These are phyloP conservation scores for Ceriops decandra DNA, from an alignment of 345 rosid species.

Conservation along the genomic window DNA sequence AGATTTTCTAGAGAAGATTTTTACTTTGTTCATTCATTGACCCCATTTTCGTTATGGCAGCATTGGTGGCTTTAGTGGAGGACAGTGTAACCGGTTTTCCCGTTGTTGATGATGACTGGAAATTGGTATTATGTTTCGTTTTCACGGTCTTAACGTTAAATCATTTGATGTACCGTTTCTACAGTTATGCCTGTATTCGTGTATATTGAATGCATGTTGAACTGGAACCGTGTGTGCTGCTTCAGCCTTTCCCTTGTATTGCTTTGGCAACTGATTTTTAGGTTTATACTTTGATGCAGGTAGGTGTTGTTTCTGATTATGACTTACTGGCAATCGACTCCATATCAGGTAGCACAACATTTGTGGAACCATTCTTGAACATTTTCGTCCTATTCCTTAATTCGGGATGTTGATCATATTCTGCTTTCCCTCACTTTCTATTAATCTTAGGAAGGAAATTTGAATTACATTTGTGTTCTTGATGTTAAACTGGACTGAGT, in stretches of 20 bases:
- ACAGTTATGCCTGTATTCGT: too few relatives aligned
- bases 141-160: background rate
- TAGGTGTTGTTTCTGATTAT: constrained; percentile 97
- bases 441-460: too few relatives aligned
- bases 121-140: background rate
- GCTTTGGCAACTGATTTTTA: constrained; percentile 1
- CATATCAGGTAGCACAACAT: constrained; percentile 57
- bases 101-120: background rate
- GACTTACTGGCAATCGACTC: constrained; percentile 83
- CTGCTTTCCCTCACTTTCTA: background rate
- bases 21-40: background rate
- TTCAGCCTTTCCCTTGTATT: background rate
- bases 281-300: constrained; percentile 42
- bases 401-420: constrained; percentile 5
- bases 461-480: background rate
- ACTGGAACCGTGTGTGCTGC: too few relatives aligned
- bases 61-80: background rate
- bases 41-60: background rate
- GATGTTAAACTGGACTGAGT: background rate
- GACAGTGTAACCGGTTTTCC: constrained; percentile 1
- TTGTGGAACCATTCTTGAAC: background rate
- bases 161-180: too few relatives aligned
- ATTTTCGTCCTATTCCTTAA: constrained; percentile 3
- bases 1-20: background rate
- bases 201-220: too few relatives aligned